Percentiles rank a stretch among this genome's conserved stretches.
Evolutionary conservation across 768 basidiomycete species (phyloP).

Genomic region (Lyophyllum shimeji): DNA sequence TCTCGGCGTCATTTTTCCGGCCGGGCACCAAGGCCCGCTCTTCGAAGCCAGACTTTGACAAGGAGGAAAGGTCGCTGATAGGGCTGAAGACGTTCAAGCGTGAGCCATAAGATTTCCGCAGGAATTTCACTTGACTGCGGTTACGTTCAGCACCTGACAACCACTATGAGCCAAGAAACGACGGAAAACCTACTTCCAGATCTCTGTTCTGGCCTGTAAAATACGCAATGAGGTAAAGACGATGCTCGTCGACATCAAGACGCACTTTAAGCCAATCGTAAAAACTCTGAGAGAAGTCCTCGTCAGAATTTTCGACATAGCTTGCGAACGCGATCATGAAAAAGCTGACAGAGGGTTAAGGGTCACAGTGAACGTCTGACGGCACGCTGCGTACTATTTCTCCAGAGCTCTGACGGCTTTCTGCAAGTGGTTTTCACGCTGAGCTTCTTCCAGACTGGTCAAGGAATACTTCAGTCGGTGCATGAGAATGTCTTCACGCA

Average conservation of each 20-base stretch:
- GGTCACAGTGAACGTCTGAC: background rate
- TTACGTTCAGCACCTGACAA: background rate
- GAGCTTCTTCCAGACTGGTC: constrained; percentile 68
- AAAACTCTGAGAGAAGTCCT: constrained; percentile 67
- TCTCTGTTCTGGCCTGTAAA: constrained; percentile 75
- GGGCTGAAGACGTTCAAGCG: constrained; percentile 90
- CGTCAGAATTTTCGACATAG: constrained; percentile 65
- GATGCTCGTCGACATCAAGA: background rate
- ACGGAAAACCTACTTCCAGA: constrained; percentile 74
- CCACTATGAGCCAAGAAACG: background rate
- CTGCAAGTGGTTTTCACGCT: constrained; percentile 54
- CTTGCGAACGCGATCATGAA: constrained; percentile 94
- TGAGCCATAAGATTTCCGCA: constrained; percentile 80
- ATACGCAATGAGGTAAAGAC: background rate
- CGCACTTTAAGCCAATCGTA: constrained; percentile 83
- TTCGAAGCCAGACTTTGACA: constrained; percentile 70
- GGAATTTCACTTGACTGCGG: constrained; percentile 77
- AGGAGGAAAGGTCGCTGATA: constrained; percentile 79
- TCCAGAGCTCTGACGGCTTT: constrained; percentile 78
- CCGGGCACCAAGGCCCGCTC: constrained; percentile 59
- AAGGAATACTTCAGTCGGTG: constrained; percentile 86
- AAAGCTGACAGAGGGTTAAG: constrained; percentile 51
- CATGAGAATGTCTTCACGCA: constrained; percentile 85
- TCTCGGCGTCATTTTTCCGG: constrained; percentile 73
- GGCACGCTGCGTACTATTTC: constrained; percentile 71